Base-by-base conservation (phyloP, 2,329 filamentous ascomycete species). In the Aspergillus fumigatiaffinis region DNA sequence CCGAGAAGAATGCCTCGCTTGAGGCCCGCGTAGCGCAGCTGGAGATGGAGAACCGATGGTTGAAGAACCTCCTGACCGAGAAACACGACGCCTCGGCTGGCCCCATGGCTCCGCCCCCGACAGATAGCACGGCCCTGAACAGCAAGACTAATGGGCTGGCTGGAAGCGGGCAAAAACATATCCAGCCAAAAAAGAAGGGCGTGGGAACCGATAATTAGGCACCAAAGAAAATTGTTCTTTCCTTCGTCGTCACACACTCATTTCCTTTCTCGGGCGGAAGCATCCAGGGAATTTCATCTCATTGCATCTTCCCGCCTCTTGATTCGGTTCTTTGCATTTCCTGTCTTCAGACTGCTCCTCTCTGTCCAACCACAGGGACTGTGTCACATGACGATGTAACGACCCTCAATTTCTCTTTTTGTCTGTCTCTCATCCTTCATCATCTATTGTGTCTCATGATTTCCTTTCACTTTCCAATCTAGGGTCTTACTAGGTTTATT, bases 1-100 rank as follows among this genome's bases (percentile, higher is more conserved):
- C 85, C 28, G 89, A 94, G 49, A 92, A 92, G 77, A 89, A 92
- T 52, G 80, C 84, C 20, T 79, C 80, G 20, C 82, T 96, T 6
- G 90, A 95, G 76, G 82, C 82, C 67, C 85, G 86, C 57, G 87
- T 94, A 54, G 83, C 84, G 57, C 87, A 91, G 68, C 83, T 93
- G n/a, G 88, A 91, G 77, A 89, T 87, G 66, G 88, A 92, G 77
- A 92, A 92, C 76, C 88, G 89, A 71, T 91, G 88, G 89, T 76
- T 92, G 62, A 90, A 90, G 80, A 88, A 89, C 72, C 80, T 92
- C 41, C 84, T 93, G 50, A 89, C 90, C 52, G 90, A 92, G 74
- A 93, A 92, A 81, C 90, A 91, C 65, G 88, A 73, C 26, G 60
- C 68, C 20, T 56, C 61, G 3, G 28, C 61, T 4, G 55, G 57